phyloP scores from a whole-genome alignment of 1,139 yeast species.

The Ogataea hybrid region DNA sequence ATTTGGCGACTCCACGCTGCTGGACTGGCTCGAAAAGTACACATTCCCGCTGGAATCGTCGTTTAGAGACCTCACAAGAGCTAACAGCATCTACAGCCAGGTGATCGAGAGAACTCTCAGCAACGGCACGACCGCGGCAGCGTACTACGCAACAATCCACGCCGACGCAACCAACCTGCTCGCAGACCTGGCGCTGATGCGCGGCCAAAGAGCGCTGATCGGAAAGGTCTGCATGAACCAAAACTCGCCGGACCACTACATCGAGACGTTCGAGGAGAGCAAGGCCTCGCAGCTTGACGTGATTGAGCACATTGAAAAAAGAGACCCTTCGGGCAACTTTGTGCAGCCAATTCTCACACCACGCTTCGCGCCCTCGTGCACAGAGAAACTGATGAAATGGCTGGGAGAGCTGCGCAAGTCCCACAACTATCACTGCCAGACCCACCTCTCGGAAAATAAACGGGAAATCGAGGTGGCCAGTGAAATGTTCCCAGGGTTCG shows the following conservation, averaged over 20 bases:
- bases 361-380: constrained; percentile 90
- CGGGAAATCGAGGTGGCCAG: constrained; percentile 76
- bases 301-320: constrained; percentile 49
- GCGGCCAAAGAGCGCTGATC: constrained; percentile 85
- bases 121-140: constrained; percentile 89
- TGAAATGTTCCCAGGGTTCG: constrained; percentile 67
- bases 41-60: constrained; percentile 86
- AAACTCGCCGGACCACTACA: constrained; percentile 65
- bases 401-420: constrained; percentile 58
- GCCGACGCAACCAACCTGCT: constrained; percentile 69
- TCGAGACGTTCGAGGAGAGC: constrained; percentile 62
- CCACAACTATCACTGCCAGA: constrained; percentile 69
- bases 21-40: constrained; percentile 84
- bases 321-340: constrained; percentile 49
- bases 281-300: constrained; percentile 56
- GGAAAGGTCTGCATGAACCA: constrained; percentile 95
- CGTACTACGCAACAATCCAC: constrained; percentile 89
- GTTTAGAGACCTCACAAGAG: constrained; percentile 49
- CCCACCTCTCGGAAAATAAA: constrained; percentile 82
- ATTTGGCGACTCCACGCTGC: constrained; percentile 78
- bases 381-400: constrained; percentile 56
- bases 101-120: constrained; percentile 65
- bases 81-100: constrained; percentile 58
- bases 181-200: constrained; percentile 63
- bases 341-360: constrained; percentile 82